phyloP scores from a whole-genome alignment of 164 flowering plant genomes.

The Magnolia changhungtana region DNA sequence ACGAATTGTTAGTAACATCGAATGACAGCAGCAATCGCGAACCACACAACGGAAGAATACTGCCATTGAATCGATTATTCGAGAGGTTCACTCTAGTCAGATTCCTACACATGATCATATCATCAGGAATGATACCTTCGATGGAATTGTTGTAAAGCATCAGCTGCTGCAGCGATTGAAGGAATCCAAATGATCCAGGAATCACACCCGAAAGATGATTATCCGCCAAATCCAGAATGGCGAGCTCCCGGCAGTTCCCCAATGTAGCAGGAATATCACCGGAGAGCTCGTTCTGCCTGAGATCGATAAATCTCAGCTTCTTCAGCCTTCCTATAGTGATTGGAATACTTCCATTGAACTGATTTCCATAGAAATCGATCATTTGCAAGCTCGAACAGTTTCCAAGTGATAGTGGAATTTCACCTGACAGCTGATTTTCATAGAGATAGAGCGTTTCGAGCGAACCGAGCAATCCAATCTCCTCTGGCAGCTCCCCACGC shows the following conservation, averaged over 20 bases:
- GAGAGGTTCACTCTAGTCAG: slow-evolving; percentile 86
- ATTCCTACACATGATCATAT: slow-evolving; percentile 43
- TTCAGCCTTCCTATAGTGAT: slow-evolving; percentile 62
- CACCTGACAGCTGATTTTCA: slow-evolving; percentile 80
- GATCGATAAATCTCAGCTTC: slow-evolving; percentile 60
- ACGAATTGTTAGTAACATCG: slow-evolving; percentile 74
- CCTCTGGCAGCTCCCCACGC: slow-evolving; percentile 56
- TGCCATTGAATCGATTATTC: slow-evolving; percentile 70
- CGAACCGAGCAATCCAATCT: slow-evolving; percentile 60
- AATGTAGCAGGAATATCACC: slow-evolving; percentile 74
- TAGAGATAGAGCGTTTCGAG: slow-evolving; percentile 71
- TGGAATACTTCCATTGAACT: slow-evolving; percentile 69
- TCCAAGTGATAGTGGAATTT: slow-evolving; percentile 78
- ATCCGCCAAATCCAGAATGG: slow-evolving; percentile 79
- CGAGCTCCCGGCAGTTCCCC: slow-evolving; percentile 65
- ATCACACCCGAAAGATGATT: slow-evolving; percentile 64
- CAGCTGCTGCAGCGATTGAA: slow-evolving; percentile 49
- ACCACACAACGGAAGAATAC: slow-evolving; percentile 61
- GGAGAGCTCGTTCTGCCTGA: slow-evolving; percentile 71
- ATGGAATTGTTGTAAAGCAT: slow-evolving; percentile 96
- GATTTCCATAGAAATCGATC: slow-evolving; percentile 84
- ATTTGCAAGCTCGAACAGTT: slow-evolving; percentile 74
- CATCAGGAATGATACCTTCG: slow-evolving; percentile 66
- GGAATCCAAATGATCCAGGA: slow-evolving; percentile 57
- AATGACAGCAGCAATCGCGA: slow-evolving; percentile 68